Percentiles rank a stretch among this genome's conserved stretches.
Conservation (phyloP, 2,329 filamentous ascomycete species). For the Exophiala xenobiotica region DNA sequence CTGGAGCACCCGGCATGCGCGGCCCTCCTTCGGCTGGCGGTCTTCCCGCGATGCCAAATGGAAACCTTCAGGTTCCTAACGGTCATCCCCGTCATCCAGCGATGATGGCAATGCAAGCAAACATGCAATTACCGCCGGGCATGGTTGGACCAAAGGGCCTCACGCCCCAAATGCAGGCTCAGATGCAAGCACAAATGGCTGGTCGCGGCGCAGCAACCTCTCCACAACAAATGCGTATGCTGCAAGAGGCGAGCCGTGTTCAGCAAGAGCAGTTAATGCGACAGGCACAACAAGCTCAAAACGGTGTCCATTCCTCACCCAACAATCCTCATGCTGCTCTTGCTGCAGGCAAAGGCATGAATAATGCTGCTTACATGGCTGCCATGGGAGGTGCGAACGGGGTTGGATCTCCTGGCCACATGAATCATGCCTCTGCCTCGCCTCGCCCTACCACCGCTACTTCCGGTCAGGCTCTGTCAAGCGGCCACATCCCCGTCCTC, state of each 20-base stretch:
- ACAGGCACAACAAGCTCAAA: constrained; percentile 42
- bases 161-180: constrained; percentile 67
- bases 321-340: constrained; percentile 41
- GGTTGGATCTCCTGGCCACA: constrained; percentile 42
- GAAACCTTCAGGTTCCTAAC: constrained; percentile 34
- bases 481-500: constrained; percentile 55
- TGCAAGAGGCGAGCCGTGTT: constrained; percentile 48
- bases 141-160: constrained; percentile 51
- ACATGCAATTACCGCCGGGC: constrained; percentile 55
- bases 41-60: constrained; percentile 37
- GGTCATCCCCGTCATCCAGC: constrained; percentile 41
- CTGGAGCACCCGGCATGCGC: constrained; percentile 30
- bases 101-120: constrained; percentile 44
- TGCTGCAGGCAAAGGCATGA: constrained; percentile 41
- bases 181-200: constrained; percentile 61
- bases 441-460: constrained; percentile 45
- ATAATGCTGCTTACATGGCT: constrained; percentile 46
- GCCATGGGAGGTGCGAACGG: constrained; percentile 45
- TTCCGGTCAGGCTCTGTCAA: constrained; percentile 50
- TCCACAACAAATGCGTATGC: constrained; percentile 48
- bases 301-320: constrained; percentile 46
- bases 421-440: constrained; percentile 46
- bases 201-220: constrained; percentile 44
- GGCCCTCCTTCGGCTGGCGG: constrained; percentile 16
- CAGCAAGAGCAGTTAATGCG: constrained; percentile 37